Base-by-base conservation (phyloP, 495 filamentous ascomycete species). In the Lasiosphaeris hirsuta region DNA sequence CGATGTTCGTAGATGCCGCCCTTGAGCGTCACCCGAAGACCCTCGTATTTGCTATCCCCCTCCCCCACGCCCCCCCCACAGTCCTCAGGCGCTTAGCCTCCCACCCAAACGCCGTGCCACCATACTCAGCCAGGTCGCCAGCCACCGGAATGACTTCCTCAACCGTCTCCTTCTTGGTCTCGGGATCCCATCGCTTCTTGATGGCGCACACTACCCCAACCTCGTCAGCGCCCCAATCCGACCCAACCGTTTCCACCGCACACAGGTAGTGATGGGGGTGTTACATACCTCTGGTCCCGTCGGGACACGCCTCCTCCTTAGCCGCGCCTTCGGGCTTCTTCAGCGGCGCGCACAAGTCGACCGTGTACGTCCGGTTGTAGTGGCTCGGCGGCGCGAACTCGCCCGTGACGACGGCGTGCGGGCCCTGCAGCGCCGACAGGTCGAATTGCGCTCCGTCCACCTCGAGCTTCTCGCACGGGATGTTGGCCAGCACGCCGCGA, bases 291-390 rank as follows among this genome's bases (percentile, higher is more conserved):
- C 84, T 72, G 58, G 88, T 74, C 58, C 85, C 81, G 61, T 74
- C 64, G n/a, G 81, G 72, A 71, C 91, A 85, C 68, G 83, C 64
- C 39, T 89, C 72, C 43, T 75, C 69, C 40, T 76, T 73, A 0
- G 61, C 52, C 0, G 71, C 68, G 5, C 75, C 76, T 40, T 78
- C 78, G 35, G 75, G 78, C 51, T 79, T 75, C 55, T 76, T 75
- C 42, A 98, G 72, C 14, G 79, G 75, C 37, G 73, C 72, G 71
- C 94, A 98, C 47, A 96, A 80, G 62, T 97, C 89, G 37, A 98
- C 69, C n/a, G 89, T 89, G 73, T 92, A 96, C 8, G 89, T 96
- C 7, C 85, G 90, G 64, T 96, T 96, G 35, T 65, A 63, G 10
- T 69, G 58, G 9, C 56, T 74, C 0, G 78, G 82, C 39, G 66